Conservation (phyloP, 2,329 filamentous ascomycete species). For the Phyllosticta citribraziliensis region DNA sequence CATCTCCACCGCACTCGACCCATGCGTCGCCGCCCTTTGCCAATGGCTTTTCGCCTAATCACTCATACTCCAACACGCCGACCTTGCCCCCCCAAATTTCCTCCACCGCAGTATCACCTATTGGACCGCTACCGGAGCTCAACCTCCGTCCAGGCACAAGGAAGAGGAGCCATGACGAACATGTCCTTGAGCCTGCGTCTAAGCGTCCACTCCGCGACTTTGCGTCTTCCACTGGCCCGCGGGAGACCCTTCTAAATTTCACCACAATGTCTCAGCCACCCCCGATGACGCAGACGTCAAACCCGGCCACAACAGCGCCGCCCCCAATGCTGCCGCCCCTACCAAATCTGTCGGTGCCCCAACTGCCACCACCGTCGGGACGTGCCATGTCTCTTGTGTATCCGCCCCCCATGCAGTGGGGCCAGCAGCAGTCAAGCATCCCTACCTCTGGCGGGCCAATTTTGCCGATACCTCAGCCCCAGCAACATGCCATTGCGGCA, state of each 20-base stretch:
- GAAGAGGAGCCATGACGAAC: conserved; percentile 51
- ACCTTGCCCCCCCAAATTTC: conserved; percentile 29
- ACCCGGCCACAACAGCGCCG: conserved; percentile 19
- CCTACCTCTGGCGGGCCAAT: conserved; percentile 22
- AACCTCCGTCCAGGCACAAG: conserved; percentile 30
- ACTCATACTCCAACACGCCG: conserved; percentile 31
- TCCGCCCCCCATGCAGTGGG: conserved; percentile 45
- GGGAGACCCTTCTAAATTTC: background rate
- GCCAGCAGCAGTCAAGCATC: conserved; percentile 31
- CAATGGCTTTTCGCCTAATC: conserved; percentile 33
- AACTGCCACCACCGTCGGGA: conserved; percentile 34
- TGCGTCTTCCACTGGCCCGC: background rate
- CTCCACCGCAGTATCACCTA: conserved; percentile 35
- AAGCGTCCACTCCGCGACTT: conserved; percentile 34
- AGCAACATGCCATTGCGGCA: conserved; percentile 14
- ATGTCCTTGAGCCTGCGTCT: conserved; percentile 44
- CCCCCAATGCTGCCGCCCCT: conserved; percentile 47
- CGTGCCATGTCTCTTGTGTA: conserved; percentile 74
- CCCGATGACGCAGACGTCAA: conserved; percentile 12
- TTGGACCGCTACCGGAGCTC: conserved; percentile 32
- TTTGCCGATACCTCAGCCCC: conserved; percentile 21
- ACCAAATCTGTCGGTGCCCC: conserved; percentile 59
- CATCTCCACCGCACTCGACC: conserved; percentile 42
- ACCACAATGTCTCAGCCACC: conserved; percentile 14
- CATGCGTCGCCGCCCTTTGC: conserved; percentile 41